Evolutionary conservation across 2,329 filamentous ascomycete species (phyloP).

Genomic region (Mariannaea elegans): DNA sequence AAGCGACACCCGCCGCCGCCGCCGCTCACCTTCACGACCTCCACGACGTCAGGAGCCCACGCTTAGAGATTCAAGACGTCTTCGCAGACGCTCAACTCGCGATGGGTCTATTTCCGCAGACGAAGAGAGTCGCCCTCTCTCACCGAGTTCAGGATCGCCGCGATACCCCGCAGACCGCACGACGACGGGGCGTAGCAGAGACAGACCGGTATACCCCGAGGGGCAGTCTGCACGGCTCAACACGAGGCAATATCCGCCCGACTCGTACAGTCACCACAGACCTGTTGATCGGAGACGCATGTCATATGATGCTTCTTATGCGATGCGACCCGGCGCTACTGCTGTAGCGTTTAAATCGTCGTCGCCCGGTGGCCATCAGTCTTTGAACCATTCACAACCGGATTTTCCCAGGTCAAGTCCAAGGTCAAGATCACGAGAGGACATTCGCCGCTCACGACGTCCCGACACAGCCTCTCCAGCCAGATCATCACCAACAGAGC

Average conservation of each 20-base stretch:
- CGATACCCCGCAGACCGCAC: constrained; percentile 16
- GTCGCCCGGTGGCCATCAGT: constrained; percentile 20
- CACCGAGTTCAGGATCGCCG: constrained; percentile 20
- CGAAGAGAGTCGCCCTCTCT: constrained; percentile 31
- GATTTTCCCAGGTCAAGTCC: constrained; percentile 25
- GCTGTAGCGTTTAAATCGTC: constrained; percentile 7
- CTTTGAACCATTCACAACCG: constrained; percentile 15
- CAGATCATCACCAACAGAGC: not conserved
- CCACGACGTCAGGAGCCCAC: constrained; percentile 19
- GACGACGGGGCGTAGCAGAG: not conserved
- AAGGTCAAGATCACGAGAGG: constrained; percentile 23
- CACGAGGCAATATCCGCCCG: constrained; percentile 27
- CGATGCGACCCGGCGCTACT: constrained; percentile 12
- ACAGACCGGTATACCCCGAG: not conserved
- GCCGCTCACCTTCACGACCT: constrained; percentile 31
- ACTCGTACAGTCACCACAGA: constrained; percentile 17
- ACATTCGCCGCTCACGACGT: not conserved
- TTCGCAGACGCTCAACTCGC: constrained; percentile 28
- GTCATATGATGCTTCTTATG: constrained; percentile 28
- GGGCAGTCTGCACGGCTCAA: constrained; percentile 16
- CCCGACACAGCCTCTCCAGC: not conserved
- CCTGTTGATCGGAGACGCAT: constrained; percentile 22
- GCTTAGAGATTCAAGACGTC: not conserved
- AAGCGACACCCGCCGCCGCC: constrained; percentile 16
- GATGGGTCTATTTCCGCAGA: constrained; percentile 37